Evolutionary conservation across 2,329 filamentous ascomycete species (phyloP), one percentile per base, ranked within the genome.

Genomic region (Volutella citrinella): DNA sequence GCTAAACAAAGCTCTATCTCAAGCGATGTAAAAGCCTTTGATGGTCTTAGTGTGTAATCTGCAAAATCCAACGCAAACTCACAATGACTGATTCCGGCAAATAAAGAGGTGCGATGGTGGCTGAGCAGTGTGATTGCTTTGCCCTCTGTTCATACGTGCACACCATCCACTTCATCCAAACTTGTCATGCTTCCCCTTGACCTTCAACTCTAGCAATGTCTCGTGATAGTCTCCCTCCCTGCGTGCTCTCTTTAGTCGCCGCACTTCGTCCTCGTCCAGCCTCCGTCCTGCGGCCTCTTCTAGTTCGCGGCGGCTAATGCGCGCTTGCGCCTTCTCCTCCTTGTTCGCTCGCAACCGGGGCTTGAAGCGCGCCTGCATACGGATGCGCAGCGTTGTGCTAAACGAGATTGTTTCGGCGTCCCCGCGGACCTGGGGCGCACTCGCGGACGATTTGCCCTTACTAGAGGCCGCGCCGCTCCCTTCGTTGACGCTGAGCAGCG

Each of bases 311-410:
- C 86, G 75, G 54, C 82, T 91, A 37, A 98, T 87, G 68, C 91
- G 95, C 51, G 91, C 82, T 48, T 76, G 74, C 0, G 86, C 84
- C 67, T 85, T 93, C 45, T 87, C 85, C 57, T 90, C 88, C 64
- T 90, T 94, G 1, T 74, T 78, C 9, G 83, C 83, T 62, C 84
- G 86, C 27, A 93, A 63, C 43, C 77, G 76, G 8, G 91, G 90
- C 70, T 96, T 96, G 69, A 95, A 97, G 31, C 87, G 75, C 15
- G 91, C 88, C 66, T 97, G 91, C 90, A 97, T 96, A 34, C 90
- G 84, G 51, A 97, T 78, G 30, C 87, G 76, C 40, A 95, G 59
- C 7, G 81, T 84, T 9, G 87, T 88, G 49, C 76, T 76, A 54
- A 85, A 86, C 5, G 70, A 75, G 31, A 81, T 77, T 8, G 68